Conservation (phyloP, 495 filamentous ascomycete genomes). For the Amniculicola lignicola region DNA sequence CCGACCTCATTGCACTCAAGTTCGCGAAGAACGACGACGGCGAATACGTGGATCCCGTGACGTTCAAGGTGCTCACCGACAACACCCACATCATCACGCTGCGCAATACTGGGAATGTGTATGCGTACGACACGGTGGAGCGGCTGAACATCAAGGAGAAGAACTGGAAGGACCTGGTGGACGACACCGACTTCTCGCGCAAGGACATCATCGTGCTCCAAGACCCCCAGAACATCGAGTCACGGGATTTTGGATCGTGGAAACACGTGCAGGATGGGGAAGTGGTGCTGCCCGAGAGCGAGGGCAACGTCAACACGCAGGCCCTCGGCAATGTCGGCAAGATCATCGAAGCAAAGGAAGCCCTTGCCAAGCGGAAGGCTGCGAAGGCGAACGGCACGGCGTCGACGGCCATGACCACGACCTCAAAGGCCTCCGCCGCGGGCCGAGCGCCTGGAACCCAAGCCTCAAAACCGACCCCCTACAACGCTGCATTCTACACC, state of each 20-base stretch:
- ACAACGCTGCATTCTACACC: conserved; percentile 86
- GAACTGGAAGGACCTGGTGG: conserved; percentile 90
- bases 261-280: conserved; percentile 85
- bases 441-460: conserved; percentile 22
- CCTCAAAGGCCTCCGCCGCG: conserved; percentile 34
- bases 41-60: conserved; percentile 94
- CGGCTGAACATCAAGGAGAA: conserved; percentile 96
- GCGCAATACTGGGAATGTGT: conserved; percentile 86
- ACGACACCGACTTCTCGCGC: conserved; percentile 79
- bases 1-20: conserved; percentile 85
- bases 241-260: conserved; percentile 81
- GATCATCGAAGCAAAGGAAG: conserved; percentile 87
- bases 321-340: conserved; percentile 81
- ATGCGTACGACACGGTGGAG: conserved; percentile 92
- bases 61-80: conserved; percentile 94
- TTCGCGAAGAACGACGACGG: conserved; percentile 90
- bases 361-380: conserved; percentile 76
- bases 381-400: conserved; percentile 24
- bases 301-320: conserved; percentile 67
- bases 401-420: conserved; percentile 16
- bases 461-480: conserved; percentile 50
- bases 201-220: conserved; percentile 96
- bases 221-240: conserved; percentile 87
- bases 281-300: conserved; percentile 56
- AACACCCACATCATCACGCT: conserved; percentile 96